These are phyloP conservation scores for Ophiorrhiza pumila DNA, from an alignment of 257 asterid species.

Conservation along the genomic window DNA sequence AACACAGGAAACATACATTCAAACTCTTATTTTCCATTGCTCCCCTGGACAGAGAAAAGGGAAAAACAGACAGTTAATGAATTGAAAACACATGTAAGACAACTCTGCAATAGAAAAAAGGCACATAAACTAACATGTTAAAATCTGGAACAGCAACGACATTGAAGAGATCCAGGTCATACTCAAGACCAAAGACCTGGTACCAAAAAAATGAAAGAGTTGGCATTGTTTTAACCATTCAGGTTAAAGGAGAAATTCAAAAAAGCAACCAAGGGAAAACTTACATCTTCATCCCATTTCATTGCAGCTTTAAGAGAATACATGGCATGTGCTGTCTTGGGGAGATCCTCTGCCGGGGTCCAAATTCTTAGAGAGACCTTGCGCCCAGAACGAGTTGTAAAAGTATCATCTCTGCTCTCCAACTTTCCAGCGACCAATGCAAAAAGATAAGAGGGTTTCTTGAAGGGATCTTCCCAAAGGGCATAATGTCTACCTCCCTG, in stretches of 20 bases:
- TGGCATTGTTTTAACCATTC: slow-evolving; percentile 5
- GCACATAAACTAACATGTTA: slow-evolving; percentile 63
- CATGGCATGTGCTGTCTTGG: slow-evolving; percentile 95
- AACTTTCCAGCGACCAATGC: slow-evolving; percentile 96
- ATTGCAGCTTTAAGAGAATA: slow-evolving; percentile 93
- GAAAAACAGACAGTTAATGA: slow-evolving; percentile 12
- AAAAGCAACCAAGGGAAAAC: slow-evolving; percentile 17
- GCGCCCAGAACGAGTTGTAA: slow-evolving; percentile 76
- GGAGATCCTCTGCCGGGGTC: slow-evolving; percentile 88
- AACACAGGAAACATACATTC: slow-evolving; percentile 49
- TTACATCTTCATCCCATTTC: slow-evolving; percentile 99
- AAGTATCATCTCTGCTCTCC: slow-evolving; percentile 82
- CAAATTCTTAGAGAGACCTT: slow-evolving; percentile 79
- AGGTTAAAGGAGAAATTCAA: slow-evolving; percentile 7
- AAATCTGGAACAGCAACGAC: slow-evolving; percentile 95
- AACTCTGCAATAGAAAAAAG: slow-evolving; percentile 10
- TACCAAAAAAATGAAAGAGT: slow-evolving; percentile 11
- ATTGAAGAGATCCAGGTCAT: slow-evolving; percentile 95
- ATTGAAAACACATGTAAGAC: slow-evolving; percentile 2
- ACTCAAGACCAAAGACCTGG: slow-evolving; percentile 95
- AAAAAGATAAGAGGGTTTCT: slow-evolving; percentile 94
- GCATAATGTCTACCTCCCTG: slow-evolving; percentile 83
- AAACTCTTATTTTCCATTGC: slow-evolving; percentile 99
- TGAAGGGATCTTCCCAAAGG: slow-evolving; percentile 88
- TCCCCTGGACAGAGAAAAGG: slow-evolving; percentile 61